Base-by-base conservation (phyloP, 2,329 filamentous ascomycete species). In the Periconia macrospinosa region DNA sequence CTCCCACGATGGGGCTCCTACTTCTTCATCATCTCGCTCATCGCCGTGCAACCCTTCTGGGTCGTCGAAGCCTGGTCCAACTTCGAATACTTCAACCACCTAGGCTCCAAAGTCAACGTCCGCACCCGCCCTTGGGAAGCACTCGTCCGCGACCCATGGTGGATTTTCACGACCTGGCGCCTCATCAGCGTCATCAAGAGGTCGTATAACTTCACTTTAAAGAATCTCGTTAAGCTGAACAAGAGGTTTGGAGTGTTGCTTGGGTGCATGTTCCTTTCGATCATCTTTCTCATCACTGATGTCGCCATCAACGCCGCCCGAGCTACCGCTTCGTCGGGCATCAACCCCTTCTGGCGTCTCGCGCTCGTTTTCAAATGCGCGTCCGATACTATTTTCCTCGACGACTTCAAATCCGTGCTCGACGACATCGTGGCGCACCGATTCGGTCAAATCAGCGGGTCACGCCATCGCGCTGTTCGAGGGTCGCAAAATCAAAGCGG, bases 351-450 rank as follows among this genome's bases (percentile, higher is more conserved):
- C 48, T 72, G 70, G 70, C 59, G 70, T 8, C 68, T 71, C 37
- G 70, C 70, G 0, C 60, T 72, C 2, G 68, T 72, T 3, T 72
- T 72, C 60, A 72, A 72, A 45, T 72, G 69, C 33, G 69, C 69
- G 2, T 70, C 67, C 1, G 70, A 72, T 19, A 70, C 66, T 2
- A 72, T 72, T 35, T 72, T 72, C 54, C 61, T 72, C 5, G 70
- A 72, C 42, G 70, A 72, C 50, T 72, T 72, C 58, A 72, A 72
- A 35, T 69, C 67, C 11, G 61, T 72, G 2, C 62, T 72, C 11
- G 70, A 72, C 50, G 66, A 63, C 13, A 72, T 72, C 18, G 50
- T 70, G 3, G 59, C 62, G 10, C 56, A 37, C 33, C 11, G 33
- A 3, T 37, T 37, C 33, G 33, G 33, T 10, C 11, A n/a, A 14